Evolutionary conservation across 352 stramenopile species (phyloP), one percentile per base, ranked within the genome.

Genomic region (Phytopythium aichiense): DNA sequence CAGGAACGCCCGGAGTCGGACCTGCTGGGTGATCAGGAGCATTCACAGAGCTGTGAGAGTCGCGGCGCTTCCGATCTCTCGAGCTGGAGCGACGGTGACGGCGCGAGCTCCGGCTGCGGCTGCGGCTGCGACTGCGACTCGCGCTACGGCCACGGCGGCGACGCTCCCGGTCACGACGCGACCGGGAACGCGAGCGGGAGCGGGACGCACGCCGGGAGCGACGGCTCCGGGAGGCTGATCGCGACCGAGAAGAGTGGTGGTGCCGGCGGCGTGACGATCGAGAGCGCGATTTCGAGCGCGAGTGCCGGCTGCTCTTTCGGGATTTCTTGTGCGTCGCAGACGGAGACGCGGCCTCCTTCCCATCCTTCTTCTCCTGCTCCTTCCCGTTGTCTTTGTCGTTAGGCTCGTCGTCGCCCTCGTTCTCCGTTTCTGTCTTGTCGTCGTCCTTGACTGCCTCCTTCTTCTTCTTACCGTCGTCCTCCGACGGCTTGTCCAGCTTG

Each of bases 1-100:
- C 60, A 13, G 48, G 31, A 4, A 54, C 55, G 9, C 64, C 54
- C 1, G 69, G 54, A 0, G 70, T 49, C 9, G 58, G 49, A 56
- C 56, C 65, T 61, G 69, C 57, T 40, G 73, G 69, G 23, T 79
- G 74, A 23, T 87, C 72, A n/a, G 73, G 68, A 18, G 69, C 72
- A 28, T 78, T 68, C 0, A 73, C 77, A 0, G 79, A 89, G 53
- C 73, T 77, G 43, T 90, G 87, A 0, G 71, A 68, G 38, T 90
- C 77, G 33, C 71, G 78, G 11, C 71, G 78, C 20, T 64, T 60
- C 40, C 68, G 68, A 13, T 88, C 79, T 15, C 74, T 75, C 8
- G 80, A 90, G 68, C 71, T 83, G n/a, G 84, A 92, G 46, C 80
- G 79, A 23, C 72, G 77, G 40, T 60, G 75, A 18, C 77, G 84